Conservation (phyloP, 108 stramenopile species). For the Poteriospumella lacustris region DNA sequence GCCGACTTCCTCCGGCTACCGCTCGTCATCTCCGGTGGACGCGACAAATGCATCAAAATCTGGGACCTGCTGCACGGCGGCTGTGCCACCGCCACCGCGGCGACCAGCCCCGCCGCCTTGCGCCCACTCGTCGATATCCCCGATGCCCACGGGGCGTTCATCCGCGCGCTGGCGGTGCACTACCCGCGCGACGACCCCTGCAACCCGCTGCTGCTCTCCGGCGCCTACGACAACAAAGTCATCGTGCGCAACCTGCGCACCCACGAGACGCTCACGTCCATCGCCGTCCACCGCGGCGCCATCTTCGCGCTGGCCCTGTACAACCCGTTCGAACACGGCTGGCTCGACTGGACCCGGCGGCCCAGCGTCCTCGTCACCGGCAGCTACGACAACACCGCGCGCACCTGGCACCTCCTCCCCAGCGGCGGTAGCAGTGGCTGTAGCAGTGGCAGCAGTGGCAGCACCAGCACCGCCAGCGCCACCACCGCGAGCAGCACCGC, state of each 20-base stretch:
- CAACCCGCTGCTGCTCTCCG: neutral
- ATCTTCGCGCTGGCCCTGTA: neutral
- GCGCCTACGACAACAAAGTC: neutral
- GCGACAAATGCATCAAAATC: neutral
- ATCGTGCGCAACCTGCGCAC: neutral
- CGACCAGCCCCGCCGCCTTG: neutral
- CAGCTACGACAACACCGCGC: neutral
- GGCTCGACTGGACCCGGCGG: neutral
- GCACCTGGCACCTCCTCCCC: neutral
- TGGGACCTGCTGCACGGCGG: neutral
- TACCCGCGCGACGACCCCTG: neutral
- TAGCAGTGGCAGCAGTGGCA: no score
- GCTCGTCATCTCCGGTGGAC: neutral
- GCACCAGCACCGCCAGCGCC: no score
- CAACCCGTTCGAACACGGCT: neutral
- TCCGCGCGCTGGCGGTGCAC: neutral
- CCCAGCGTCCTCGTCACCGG: neutral
- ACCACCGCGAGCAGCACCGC: no score
- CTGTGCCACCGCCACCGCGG: neutral
- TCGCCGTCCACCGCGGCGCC: neutral
- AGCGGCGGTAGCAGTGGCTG: no score
- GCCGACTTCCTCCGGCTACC: neutral
- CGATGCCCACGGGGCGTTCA: neutral
- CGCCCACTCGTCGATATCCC: neutral
- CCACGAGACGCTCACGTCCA: neutral